Evolutionary conservation across 2,329 filamentous ascomycete genomes (phyloP).

Genomic region (Colletotrichum sp.): DNA sequence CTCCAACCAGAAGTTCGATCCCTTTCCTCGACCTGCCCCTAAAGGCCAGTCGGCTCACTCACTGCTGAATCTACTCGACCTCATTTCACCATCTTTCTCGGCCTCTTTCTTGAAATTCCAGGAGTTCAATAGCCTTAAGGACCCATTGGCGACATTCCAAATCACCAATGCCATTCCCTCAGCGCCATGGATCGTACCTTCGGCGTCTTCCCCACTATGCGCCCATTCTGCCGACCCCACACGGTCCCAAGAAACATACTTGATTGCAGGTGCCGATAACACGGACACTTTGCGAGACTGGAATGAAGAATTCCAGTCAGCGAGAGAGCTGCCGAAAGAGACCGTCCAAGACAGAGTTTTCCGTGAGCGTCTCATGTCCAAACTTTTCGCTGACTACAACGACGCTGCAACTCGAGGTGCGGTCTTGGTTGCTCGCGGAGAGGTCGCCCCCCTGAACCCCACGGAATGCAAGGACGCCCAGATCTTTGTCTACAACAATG

Average conservation of each 20-base stretch:
- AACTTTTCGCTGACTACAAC: conserved; percentile 97
- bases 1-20: conserved; percentile 94
- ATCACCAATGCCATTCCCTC: conserved; percentile 94
- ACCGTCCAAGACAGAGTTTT: conserved; percentile 96
- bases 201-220: conserved; percentile 66
- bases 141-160: conserved; percentile 91
- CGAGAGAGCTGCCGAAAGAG: conserved; percentile 90
- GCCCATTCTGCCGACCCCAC: conserved; percentile 84
- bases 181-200: conserved; percentile 88
- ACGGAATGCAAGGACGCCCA: conserved; percentile 92
- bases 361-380: conserved; percentile 90
- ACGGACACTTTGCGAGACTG: conserved; percentile 95
- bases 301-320: conserved; percentile 99
- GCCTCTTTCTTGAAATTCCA: conserved; percentile 79
- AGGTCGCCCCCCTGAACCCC: conserved; percentile 92
- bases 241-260: conserved; percentile 89
- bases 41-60: conserved; percentile 86
- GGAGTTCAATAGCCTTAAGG: conserved; percentile 82
- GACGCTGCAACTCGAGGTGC: conserved; percentile 93
- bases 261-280: conserved; percentile 90
- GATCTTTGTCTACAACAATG: conserved; percentile 99
- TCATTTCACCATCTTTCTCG: conserved; percentile 84
- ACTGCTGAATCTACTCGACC: conserved; percentile 77
- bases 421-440: conserved; percentile 88
- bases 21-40: conserved; percentile 77